These are phyloP conservation scores for Pseudocercospora musae DNA, from an alignment of 2,329 filamentous ascomycete genomes.

Conservation along the genomic window DNA sequence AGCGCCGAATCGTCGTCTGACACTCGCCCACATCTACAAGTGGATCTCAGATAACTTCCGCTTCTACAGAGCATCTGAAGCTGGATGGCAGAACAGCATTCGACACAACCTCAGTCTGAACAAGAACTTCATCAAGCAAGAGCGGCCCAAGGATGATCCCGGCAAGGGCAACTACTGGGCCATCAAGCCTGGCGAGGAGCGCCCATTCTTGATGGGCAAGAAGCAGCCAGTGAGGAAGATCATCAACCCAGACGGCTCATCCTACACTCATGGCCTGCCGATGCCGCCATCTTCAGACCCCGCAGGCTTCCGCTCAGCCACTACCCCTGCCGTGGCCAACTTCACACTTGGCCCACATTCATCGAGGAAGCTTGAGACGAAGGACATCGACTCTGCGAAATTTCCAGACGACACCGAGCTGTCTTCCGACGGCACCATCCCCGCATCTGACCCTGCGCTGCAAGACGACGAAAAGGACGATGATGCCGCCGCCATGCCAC, in stretches of 20 bases:
- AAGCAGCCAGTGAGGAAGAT: conserved; percentile 53
- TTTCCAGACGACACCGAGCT: conserved; percentile 51
- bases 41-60: conserved; percentile 96
- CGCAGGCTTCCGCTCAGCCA: conserved; percentile 34
- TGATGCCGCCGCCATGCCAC: conserved; percentile 39
- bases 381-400: conserved; percentile 49
- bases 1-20: conserved; percentile 77
- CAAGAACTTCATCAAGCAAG: conserved; percentile 94
- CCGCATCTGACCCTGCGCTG: conserved; percentile 49
- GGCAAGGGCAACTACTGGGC: conserved; percentile 98
- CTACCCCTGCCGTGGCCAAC: conserved; percentile 38
- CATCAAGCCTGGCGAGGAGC: conserved; percentile 85
- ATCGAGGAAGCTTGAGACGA: conserved; percentile 35
- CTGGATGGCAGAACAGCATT: conserved; percentile 98
- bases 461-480: conserved; percentile 46
- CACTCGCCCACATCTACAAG: conserved; percentile 94
- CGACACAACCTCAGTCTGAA: conserved; percentile 95
- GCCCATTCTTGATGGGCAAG: conserved; percentile 86
- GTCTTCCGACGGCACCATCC: conserved; percentile 52
- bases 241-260: conserved; percentile 52
- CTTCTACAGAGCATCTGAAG: conserved; percentile 80
- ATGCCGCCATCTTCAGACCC: conserved; percentile 27
- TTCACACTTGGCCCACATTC: conserved; percentile 36
- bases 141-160: conserved; percentile 92
- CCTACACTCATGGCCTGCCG: conserved; percentile 32